Evolutionary conservation across 768 basidiomycete species (phyloP).

Genomic region (Kwoniella mangroviensis): DNA sequence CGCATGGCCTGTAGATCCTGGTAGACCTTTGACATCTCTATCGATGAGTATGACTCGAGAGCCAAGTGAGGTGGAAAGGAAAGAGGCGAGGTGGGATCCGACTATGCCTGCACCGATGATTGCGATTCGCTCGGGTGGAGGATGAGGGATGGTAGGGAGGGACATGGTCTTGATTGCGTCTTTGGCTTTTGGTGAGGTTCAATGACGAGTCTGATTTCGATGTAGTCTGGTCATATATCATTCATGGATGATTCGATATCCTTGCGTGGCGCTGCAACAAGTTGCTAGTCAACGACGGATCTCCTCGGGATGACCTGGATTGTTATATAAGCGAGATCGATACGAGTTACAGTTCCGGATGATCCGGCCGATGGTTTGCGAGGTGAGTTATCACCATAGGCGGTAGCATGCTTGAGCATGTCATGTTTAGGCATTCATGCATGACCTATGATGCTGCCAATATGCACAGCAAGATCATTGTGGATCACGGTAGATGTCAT

Average conservation of each 20-base stretch:
- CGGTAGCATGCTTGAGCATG: not conserved
- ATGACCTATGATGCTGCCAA: not conserved
- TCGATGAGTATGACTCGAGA: slow-evolving; percentile 17
- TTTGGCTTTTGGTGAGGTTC: too few species aligned
- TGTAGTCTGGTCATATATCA: too few species aligned
- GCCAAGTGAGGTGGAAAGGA: slow-evolving; percentile 10
- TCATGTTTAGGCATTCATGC: not conserved
- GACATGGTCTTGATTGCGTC: slow-evolving; percentile 3
- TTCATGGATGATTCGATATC: too few species aligned
- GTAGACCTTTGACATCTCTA: slow-evolving; percentile 19
- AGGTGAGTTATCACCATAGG: not conserved
- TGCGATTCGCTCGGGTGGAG: slow-evolving; percentile 6
- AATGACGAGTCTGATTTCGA: too few species aligned
- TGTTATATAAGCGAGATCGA: not conserved
- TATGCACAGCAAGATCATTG: too few species aligned
- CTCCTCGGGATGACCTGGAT: not conserved
- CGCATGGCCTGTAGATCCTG: slow-evolving; percentile 30
- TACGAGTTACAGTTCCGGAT: not conserved
- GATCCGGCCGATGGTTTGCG: not conserved
- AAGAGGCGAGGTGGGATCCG: slow-evolving; percentile 22
- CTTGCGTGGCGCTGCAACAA: too few species aligned
- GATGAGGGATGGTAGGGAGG: slow-evolving; percentile 3
- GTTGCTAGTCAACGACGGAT: not conserved
- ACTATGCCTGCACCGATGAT: slow-evolving; percentile 28
- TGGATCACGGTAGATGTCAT: too few species aligned